Evolutionary conservation across 495 filamentous ascomycete genomes (phyloP).

Genomic region (Xylaria grammica): DNA sequence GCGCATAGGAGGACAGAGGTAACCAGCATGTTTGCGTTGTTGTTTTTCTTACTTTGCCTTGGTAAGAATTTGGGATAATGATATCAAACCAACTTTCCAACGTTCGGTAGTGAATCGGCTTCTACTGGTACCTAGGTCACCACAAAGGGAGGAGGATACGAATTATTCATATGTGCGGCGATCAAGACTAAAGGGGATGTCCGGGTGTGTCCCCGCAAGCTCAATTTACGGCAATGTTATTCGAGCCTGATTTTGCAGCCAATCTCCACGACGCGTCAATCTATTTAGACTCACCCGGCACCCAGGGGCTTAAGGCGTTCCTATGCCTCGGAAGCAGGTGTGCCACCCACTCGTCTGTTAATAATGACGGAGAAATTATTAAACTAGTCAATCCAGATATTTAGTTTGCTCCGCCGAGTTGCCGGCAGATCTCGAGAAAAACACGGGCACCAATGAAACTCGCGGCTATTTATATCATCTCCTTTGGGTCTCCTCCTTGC

Average conservation of each 20-base stretch:
- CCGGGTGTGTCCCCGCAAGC: neutral
- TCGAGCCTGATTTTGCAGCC: conserved; percentile 32
- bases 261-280: conserved; percentile 24
- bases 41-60: conserved; percentile 22
- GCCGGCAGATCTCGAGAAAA: conserved; percentile 41
- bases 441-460: conserved; percentile 29
- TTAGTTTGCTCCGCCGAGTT: conserved; percentile 25
- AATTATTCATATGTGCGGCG: conserved; percentile 6
- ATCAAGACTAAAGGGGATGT: neutral
- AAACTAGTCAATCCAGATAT: conserved; percentile 25
- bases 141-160: neutral
- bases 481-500: conserved; percentile 21
- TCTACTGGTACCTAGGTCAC: conserved; percentile 1
- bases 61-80: conserved; percentile 12
- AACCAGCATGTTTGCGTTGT: conserved; percentile 42
- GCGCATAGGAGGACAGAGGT: conserved; percentile 45
- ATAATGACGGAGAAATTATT: conserved; percentile 16
- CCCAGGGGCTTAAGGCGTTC: conserved; percentile 14
- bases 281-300: conserved; percentile 29
- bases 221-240: conserved; percentile 15
- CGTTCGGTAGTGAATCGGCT: conserved; percentile 18
- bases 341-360: conserved; percentile 30
- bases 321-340: conserved; percentile 35
- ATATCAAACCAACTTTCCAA: conserved; percentile 22
- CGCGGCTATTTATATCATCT: conserved; percentile 34